phyloP scores from a whole-genome alignment of 2,329 filamentous ascomycete genomes.

The Fusarium nisikadoi region DNA sequence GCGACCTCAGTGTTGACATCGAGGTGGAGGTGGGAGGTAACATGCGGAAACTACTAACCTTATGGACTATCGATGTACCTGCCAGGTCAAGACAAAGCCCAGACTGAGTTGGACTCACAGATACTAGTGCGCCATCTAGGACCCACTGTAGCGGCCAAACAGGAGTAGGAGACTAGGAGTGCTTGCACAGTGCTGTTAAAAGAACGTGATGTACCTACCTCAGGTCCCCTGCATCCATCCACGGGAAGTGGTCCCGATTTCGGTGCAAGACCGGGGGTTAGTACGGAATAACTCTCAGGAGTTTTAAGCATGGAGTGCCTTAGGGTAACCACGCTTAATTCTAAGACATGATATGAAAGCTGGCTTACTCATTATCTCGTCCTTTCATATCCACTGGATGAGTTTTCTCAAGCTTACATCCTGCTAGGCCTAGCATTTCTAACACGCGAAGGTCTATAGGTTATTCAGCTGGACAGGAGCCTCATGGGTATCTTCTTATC shows the following conservation, averaged over 20 bases:
- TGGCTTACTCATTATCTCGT: not conserved
- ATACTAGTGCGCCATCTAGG: constrained; percentile 10
- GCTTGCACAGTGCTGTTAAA: not conserved
- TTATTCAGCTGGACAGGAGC: not conserved
- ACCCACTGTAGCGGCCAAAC: not conserved
- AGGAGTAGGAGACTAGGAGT: not conserved
- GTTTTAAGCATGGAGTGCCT: not conserved
- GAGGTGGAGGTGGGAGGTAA: constrained; percentile 7
- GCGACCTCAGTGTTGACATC: constrained; percentile 20
- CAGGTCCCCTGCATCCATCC: not conserved
- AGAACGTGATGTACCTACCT: not conserved
- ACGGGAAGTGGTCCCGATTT: not conserved
- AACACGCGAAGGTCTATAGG: not conserved
- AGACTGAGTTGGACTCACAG: not conserved
- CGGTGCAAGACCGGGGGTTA: not conserved
- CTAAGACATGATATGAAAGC: not conserved
- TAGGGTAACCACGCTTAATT: not conserved
- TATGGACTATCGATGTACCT: constrained; percentile 1
- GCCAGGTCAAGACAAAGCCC: not conserved
- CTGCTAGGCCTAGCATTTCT: not conserved
- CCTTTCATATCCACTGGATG: not conserved
- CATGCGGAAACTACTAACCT: not conserved
- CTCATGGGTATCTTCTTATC: not conserved
- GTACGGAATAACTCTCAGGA: not conserved
- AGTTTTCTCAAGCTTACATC: not conserved